Base-by-base conservation (phyloP, 225 moss, liverwort and hornwort genomes). In the Ulota crispa region DNA sequence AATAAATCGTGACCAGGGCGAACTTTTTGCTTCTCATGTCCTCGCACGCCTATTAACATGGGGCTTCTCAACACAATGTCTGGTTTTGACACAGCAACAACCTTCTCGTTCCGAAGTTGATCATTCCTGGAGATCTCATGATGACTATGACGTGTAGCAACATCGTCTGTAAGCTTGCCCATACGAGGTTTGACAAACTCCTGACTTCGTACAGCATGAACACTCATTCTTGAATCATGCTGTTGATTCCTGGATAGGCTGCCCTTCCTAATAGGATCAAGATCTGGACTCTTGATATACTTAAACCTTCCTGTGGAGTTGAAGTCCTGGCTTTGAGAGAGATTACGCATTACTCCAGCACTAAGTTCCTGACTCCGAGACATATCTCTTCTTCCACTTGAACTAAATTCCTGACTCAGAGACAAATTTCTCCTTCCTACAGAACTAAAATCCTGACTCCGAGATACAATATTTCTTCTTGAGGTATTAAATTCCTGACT, bases 1-100 rank as follows among this genome's bases (percentile, higher is more conserved):
- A 68, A 56, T 50, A 72, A 79, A 63, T 70, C 61, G 50, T 64
- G 69, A 31, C 73, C 64, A 65, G 56, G 54, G 72, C 66, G 83
- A n/a, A 30, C 45, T 81, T 77, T 83, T 72, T 53, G 76, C 63
- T 83, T 85, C 45, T 87, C 85, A 39, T 72, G 81, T 63, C 87
- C 85, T 18, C 75, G 76, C 63, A 50, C 53, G 50, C 70, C 87
- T 52, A 55, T 68, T 71, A 85, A 50, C 83, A 87, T 75, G 61
- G 87, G 85, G 63, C 89, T 90, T 81, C 89, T 75, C 72, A 90
- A 79, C 37, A 87, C 81, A 50, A 87, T 73, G 50, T 85, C 87
- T 71, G 89, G 87, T 53, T 89, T 83, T 24, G 65, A 42, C 72
- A 83, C 34, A 37, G 75, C 45, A 65, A 32, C 21, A 39, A 32